A percentile compares a stretch with the other conserved stretches of the same genome.
Evolutionary conservation across 1,284 basidiomycete genomes (phyloP).

Genomic region (Quambalaria eucalypti): DNA sequence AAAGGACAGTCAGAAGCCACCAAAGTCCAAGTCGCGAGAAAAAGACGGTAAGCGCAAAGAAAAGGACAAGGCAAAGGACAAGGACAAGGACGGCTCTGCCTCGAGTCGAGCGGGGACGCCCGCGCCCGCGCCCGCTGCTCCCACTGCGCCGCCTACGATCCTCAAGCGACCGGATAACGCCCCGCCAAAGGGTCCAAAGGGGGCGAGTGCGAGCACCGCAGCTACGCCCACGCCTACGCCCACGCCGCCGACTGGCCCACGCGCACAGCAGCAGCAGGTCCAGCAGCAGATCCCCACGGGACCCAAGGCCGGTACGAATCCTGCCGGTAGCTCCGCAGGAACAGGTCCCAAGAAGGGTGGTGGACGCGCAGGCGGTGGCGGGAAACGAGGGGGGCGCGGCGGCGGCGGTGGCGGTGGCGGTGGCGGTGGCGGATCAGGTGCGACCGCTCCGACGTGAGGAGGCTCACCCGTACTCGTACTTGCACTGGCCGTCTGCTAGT

Average conservation of each 20-base stretch:
- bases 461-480: no score
- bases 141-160: background rate
- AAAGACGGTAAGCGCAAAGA: constrained; percentile 1
- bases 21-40: background rate
- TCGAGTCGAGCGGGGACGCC: background rate
- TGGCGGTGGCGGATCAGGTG: background rate
- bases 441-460: background rate
- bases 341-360: background rate
- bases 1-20: constrained; percentile 2
- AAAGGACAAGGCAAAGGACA: constrained; percentile 10
- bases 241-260: background rate
- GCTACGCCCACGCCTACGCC: background rate
- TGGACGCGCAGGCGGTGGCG: background rate
- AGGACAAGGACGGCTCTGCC: constrained; percentile 1
- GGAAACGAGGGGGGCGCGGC: constrained; percentile 1
- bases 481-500: no score
- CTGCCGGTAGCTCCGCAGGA: no score
- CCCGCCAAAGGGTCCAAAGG: no score
- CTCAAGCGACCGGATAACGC: background rate
- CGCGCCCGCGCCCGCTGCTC: background rate
- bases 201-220: background rate
- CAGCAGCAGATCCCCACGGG: no score
- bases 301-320: background rate
- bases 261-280: no score
- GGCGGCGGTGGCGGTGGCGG: background rate